Evolutionary conservation across 345 rosid genomes (phyloP), one percentile per base, ranked within the genome.

Genomic region (Hibiscus syriacus): DNA sequence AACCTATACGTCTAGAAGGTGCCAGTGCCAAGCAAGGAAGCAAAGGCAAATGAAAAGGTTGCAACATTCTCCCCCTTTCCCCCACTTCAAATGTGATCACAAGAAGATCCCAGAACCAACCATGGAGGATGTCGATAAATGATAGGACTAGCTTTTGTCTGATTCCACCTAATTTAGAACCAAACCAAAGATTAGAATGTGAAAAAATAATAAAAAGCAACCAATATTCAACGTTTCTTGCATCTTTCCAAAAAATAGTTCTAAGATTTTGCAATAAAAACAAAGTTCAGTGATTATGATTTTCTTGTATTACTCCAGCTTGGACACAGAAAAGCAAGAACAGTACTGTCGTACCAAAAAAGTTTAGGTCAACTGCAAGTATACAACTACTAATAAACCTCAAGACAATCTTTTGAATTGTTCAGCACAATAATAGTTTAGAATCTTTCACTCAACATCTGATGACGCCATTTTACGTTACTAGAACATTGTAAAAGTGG

Each of bases 321-420:
- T 61, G 53, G 11, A 63, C 19, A 60, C 65, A 36, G 65, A 36
- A n/a, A 36, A n/a, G 43, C 17, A 57, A 57, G 63, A 27, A 56
- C 25, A 30, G 43, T 23, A 58, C 14, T 3, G 66, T 6, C 22
- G 30, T 22, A 61, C 22, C 8, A 13, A 13, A 61, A 38, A 3
- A 41, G 2, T 41, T 25, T 0, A 62, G 25, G 14, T 52, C 16
- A 26, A 25, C 23, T 0, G 23, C 54, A 23, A 63, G 36, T 16
- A 30, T 43, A 1, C 54, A 43, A 25, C 36, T 20, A 13, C 22
- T 25, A 16, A 26, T 1, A 63, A 43, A 43, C 14, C 36, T 63
- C 23, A 7, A 13, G 17, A 13, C 22, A 13, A 20, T 41, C 53
- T 43, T 25, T 63, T 14, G 22, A 23, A 62, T 41, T 23, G 20